These are phyloP conservation scores for Tylopilus sp. DNA, from an alignment of 768 basidiomycete genomes.

Conservation along the genomic window DNA sequence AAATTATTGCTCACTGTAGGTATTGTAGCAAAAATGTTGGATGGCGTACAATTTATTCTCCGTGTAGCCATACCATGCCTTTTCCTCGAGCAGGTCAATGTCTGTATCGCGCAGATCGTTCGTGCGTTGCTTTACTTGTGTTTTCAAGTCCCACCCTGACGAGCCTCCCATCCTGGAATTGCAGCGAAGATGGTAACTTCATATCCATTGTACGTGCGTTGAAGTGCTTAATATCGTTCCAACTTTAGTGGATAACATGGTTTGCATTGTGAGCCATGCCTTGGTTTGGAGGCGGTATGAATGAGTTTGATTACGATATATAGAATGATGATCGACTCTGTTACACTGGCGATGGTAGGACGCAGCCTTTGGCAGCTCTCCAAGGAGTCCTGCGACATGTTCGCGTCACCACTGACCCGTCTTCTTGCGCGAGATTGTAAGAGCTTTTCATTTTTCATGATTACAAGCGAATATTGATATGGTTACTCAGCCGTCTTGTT, in stretches of 20 bases:
- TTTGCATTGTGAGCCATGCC: background rate
- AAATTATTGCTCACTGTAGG: background rate
- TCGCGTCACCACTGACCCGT: conserved; percentile 1
- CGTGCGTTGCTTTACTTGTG: background rate
- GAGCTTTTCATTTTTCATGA: background rate
- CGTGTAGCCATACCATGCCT: background rate
- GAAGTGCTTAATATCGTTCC: background rate
- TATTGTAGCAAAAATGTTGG: background rate
- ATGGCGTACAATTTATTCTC: background rate
- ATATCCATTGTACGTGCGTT: background rate
- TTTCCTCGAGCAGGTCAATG: conserved; percentile 1
- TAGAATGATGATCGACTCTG: background rate
- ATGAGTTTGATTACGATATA: background rate
- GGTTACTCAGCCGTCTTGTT: background rate
- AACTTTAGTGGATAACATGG: background rate
- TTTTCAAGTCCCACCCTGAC: background rate
- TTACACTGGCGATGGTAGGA: background rate
- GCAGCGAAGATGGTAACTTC: background rate
- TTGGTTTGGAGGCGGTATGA: too few species aligned
- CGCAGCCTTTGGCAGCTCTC: background rate
- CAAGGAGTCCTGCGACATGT: background rate
- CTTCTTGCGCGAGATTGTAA: background rate
- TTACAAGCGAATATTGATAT: background rate
- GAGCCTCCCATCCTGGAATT: background rate
- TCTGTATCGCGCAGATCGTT: conserved; percentile 6